Base-by-base conservation (phyloP, 257 asterid genomes). In the Primulina eburnea region DNA sequence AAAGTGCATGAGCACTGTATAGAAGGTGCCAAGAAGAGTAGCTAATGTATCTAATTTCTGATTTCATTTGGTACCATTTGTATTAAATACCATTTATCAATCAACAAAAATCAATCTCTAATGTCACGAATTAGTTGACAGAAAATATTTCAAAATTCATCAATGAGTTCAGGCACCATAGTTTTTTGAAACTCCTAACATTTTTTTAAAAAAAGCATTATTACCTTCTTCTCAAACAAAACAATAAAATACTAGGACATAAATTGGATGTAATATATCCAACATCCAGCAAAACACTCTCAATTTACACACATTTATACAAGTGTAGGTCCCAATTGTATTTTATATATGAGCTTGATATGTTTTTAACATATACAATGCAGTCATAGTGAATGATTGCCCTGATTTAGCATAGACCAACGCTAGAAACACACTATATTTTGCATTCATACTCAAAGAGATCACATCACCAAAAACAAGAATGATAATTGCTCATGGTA, bases 41-140 rank as follows among this genome's bases (percentile, higher is more conserved):
- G 12, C 8, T 40, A 67, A n/a, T 16, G 33, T 26, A 65, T 56
- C 60, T n/a, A 43, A 57, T 52, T 32, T 67, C 29, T 14, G 65
- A 65, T 70, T 67, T 18, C 38, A 71, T 33, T 35, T 56, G 52
- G 50, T 70, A 71, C 35, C 58, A 65, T 65, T 30, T 59, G 24
- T 11, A 40, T 8, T 37, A 37, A 37, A 37, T 37, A 11, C 5
- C 17, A 10, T 11, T 9, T 10, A 9, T 11, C 16, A 10, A 10
- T 40, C 5, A 40, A 40, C 17, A 9, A 40, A 40, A 40, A 40
- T 2, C 52, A 37, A 37, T 37, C 7, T 37, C 43, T 4, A 37
- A 37, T 7, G 3, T 40, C 52, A 40, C 4, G 1, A 40, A 3
- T 47, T n/a, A 35, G n/a, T 64, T 35, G 26, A 65, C 61, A 18